Evolutionary conservation across 2,329 filamentous ascomycete species (phyloP).

Genomic region (Orbilia javanica): DNA sequence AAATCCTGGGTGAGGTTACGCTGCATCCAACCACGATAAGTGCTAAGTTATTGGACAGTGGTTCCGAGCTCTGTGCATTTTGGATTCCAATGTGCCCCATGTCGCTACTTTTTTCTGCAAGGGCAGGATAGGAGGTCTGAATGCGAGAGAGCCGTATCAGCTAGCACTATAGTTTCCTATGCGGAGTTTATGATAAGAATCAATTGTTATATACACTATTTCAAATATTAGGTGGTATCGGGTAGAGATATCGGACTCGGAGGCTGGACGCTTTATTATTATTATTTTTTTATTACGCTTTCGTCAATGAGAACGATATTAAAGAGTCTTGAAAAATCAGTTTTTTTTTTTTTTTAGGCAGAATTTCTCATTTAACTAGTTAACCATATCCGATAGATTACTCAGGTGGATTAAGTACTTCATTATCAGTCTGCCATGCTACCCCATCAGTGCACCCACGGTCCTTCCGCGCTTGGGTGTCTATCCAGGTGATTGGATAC

Average conservation of each 20-base stretch:
- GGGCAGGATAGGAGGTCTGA: slow-evolving; percentile 8
- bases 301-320: background rate
- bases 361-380: no score
- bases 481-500: background rate
- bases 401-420: no score
- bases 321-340: no score
- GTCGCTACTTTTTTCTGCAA: background rate
- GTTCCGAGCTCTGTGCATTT: slow-evolving; percentile 12
- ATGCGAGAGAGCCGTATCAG: background rate
- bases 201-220: slow-evolving; percentile 8
- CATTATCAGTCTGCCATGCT: background rate
- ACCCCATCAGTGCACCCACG: background rate
- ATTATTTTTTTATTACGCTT: no score
- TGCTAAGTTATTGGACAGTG: background rate
- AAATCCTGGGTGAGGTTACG: slow-evolving; percentile 32
- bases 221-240: slow-evolving; percentile 11
- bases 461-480: background rate
- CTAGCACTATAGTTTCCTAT: background rate
- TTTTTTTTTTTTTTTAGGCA: no score
- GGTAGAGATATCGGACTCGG: slow-evolving; percentile 11
- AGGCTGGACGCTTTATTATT: background rate
- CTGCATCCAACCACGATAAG: slow-evolving; percentile 6
- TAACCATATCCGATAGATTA: no score
- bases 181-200: background rate
- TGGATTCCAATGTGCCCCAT: background rate